Percentiles rank a stretch among this genome's conserved stretches.
Evolutionary conservation across 176 grass and related monocot species (phyloP).

Genomic region (Paspalum vaginatum): DNA sequence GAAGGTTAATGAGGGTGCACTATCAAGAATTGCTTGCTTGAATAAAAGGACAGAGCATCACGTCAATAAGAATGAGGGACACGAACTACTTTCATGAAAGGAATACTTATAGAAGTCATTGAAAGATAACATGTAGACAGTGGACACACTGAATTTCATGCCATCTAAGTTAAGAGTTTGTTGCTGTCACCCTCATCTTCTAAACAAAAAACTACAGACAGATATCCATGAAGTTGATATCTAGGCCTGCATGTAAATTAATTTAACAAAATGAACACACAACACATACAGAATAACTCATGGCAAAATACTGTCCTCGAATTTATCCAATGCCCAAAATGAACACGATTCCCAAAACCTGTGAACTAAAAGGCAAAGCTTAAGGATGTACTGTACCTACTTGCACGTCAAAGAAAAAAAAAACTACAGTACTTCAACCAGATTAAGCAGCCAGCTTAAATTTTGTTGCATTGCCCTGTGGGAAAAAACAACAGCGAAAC

Average conservation of each 20-base stretch:
- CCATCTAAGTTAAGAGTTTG: conserved; percentile 52
- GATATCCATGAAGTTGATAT: conserved; percentile 14
- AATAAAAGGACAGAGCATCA: conserved; percentile 7
- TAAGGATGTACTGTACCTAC: background rate
- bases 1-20: background rate
- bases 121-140: conserved; percentile 1
- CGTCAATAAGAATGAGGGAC: background rate
- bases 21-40: conserved; percentile 24
- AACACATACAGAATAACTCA: conserved; percentile 44
- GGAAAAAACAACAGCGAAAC: background rate
- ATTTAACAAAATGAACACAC: conserved; percentile 40
- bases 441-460: background rate
- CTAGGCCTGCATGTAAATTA: conserved; percentile 42
- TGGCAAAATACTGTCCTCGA: conserved; percentile 43
- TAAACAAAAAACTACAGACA: conserved; percentile 34
- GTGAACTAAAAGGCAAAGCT: background rate
- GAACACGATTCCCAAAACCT: background rate
- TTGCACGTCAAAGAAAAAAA: background rate
- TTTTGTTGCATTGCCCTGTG: background rate
- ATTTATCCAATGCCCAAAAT: conserved; percentile 23
- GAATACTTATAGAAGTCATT: conserved; percentile 13
- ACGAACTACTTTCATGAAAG: background rate
- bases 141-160: conserved; percentile 28
- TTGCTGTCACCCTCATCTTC: conserved; percentile 35
- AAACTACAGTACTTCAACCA: background rate